Percentiles rank a stretch among this genome's conserved stretches.
Conservation (phyloP, 257 asterid genomes). For the Echium plantagineum region DNA sequence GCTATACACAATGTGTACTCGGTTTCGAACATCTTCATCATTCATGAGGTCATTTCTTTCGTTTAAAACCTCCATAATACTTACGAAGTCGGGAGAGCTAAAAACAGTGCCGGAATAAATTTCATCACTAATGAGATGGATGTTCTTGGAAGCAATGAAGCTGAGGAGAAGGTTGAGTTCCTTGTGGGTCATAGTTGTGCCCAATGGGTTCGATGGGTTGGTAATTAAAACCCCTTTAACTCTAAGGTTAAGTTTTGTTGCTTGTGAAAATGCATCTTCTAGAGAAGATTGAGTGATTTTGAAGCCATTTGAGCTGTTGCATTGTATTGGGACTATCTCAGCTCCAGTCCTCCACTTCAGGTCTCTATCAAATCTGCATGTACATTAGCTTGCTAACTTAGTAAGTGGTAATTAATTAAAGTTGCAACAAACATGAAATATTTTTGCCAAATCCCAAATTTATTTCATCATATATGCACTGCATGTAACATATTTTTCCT, state of each 20-base stretch:
- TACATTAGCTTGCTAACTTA: neutral
- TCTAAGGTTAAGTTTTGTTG: conserved; percentile 33
- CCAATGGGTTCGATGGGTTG: conserved; percentile 57
- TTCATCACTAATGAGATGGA: conserved; percentile 55
- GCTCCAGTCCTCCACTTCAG: conserved; percentile 59
- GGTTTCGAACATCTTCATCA: conserved; percentile 19
- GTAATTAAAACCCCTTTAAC: conserved; percentile 52
- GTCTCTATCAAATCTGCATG: conserved; percentile 48
- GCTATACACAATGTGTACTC: conserved; percentile 54
- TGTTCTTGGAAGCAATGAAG: conserved; percentile 27
- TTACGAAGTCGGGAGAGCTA: conserved; percentile 28
- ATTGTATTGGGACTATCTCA: conserved; percentile 47
- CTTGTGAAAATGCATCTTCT: conserved; percentile 33
- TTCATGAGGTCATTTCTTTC: conserved; percentile 5
- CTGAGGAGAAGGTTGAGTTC: conserved; percentile 32
- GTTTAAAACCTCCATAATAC: conserved; percentile 29
- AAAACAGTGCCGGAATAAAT: conserved; percentile 53
- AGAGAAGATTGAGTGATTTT: conserved; percentile 38
- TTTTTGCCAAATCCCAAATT: neutral
- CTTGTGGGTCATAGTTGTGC: conserved; percentile 23
- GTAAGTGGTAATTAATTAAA: neutral
- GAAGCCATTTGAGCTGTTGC: conserved; percentile 43
- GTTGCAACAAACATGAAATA: no score
- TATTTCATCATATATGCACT: neutral
- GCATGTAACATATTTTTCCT: no score